Conservation (phyloP, 2,329 filamentous ascomycete genomes). For the Lasiodiplodia theobromae region DNA sequence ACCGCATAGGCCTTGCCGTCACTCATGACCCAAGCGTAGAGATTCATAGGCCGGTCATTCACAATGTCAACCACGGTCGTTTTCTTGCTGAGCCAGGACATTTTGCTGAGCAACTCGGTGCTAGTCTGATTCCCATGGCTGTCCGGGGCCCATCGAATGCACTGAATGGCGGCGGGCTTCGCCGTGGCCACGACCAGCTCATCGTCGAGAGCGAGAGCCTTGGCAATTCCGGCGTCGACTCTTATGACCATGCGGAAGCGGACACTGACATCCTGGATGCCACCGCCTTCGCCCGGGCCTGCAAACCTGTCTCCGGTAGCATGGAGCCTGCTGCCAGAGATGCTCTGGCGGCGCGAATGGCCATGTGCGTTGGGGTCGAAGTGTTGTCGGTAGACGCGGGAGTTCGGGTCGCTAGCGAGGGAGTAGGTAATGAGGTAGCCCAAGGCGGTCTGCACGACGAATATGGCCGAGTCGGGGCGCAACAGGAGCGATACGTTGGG, state of each 20-base stretch:
- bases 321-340: slow-evolving; percentile 46
- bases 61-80: slow-evolving; percentile 82
- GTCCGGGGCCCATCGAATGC: slow-evolving; percentile 92
- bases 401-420: slow-evolving; percentile 81
- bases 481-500: slow-evolving; percentile 84
- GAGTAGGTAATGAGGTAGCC: slow-evolving; percentile 96
- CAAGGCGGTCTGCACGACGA: slow-evolving; percentile 84
- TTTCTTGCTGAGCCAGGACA: slow-evolving; percentile 79
- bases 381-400: slow-evolving; percentile 83
- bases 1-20: slow-evolving; percentile 92
- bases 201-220: slow-evolving; percentile 86
- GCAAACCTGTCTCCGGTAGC: slow-evolving; percentile 48
- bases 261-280: slow-evolving; percentile 85
- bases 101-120: slow-evolving; percentile 87
- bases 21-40: slow-evolving; percentile 89
- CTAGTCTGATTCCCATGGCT: slow-evolving; percentile 82
- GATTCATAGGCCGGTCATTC: slow-evolving; percentile 94
- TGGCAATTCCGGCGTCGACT: slow-evolving; percentile 92
- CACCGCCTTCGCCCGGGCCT: slow-evolving; percentile 81
- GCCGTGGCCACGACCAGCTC: slow-evolving; percentile 90
- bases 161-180: slow-evolving; percentile 94
- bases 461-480: slow-evolving; percentile 88
- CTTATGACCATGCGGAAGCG: slow-evolving; percentile 98
- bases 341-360: slow-evolving; percentile 59
- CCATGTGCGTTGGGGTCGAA: slow-evolving; percentile 64